These are phyloP conservation scores for Albizia julibrissin DNA, from an alignment of 306 rosid genomes.

Conservation along the genomic window DNA sequence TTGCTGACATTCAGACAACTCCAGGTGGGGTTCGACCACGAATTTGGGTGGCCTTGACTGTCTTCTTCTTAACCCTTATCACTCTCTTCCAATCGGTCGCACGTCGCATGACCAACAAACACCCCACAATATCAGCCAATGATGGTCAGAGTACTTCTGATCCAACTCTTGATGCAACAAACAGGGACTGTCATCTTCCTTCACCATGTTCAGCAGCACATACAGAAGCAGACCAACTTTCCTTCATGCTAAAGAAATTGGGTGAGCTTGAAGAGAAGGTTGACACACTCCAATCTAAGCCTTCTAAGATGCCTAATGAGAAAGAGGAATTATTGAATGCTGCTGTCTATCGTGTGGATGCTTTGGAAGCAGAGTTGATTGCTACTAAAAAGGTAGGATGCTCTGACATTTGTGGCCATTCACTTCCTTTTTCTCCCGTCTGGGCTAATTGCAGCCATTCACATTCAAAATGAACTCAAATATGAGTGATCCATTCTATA, in stretches of 20 bases:
- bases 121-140: conserved; percentile 42
- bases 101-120: conserved; percentile 52
- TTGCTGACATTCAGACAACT: conserved; percentile 36
- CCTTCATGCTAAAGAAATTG: conserved; percentile 67
- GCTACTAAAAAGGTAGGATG: conserved; percentile 81
- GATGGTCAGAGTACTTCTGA: conserved; percentile 41
- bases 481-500: not conserved
- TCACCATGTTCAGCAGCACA: conserved; percentile 44
- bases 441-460: not conserved
- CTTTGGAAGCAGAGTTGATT: conserved; percentile 93
- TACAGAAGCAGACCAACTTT: conserved; percentile 52
- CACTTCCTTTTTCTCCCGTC: not conserved
- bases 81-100: conserved; percentile 51
- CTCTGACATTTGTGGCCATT: not conserved
- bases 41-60: conserved; percentile 58
- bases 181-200: conserved; percentile 43
- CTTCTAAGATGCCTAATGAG: conserved; percentile 89
- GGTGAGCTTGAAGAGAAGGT: conserved; percentile 93
- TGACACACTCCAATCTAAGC: conserved; percentile 75
- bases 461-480: not conserved
- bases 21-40: conserved; percentile 57
- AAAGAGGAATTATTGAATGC: conserved; percentile 95
- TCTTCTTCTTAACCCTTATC: conserved; percentile 61
- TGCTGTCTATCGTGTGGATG: conserved; percentile 98
- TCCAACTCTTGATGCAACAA: conserved; percentile 35